Evolutionary conservation across 2,329 filamentous ascomycete genomes (phyloP), one percentile per base, ranked within the genome.

Genomic region (Curvularia hawaiiensis): DNA sequence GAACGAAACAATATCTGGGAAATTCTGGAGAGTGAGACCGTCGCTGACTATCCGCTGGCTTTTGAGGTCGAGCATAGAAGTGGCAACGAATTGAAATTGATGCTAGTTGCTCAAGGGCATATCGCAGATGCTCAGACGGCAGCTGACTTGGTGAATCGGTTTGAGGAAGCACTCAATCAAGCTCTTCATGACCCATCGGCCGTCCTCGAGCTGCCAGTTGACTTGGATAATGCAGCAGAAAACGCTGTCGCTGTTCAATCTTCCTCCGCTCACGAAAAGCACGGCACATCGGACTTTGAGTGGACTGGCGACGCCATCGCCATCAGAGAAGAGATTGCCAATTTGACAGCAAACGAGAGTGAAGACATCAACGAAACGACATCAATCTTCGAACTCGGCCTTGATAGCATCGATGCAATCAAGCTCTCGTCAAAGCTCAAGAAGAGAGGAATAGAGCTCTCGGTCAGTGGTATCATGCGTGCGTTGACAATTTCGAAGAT

Each of bases 321-420:
- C 0, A 78, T 96, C 7, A 84, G 85, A 26, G 73, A 80, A 3
- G 87, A 90, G 65, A 82, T 97, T 43, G 84, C 89, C 1, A 67
- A 70, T 0, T 78, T 97, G 5, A 85, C 88, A 1, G 83, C 82
- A 0, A 69, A 88, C 0, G 71, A 83, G 0, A 71, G 76, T 3
- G 72, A 80, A 1, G 76, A 82, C 0, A 78, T 97, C 38, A 73
- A 77, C 1, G 83, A 85, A 50, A 75, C 80, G 7, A 86, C 85
- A 0, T 89, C 89, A 0, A 85, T 97, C 11, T 88, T 96, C 39
- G 88, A 94, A 65, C 82, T 97, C 31, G 93, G 93, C 0, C 82
- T 97, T 7, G 94, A 97, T 78, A 97, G 93, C 68, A 96, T 97
- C 56, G 93, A 97, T 74, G 85, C 90, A 1, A 94, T 97, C 73